A percentile compares a stretch with the other conserved stretches of the same genome.
phyloP scores from a whole-genome alignment of 179 eudicot species.

The Beta lomatogona region DNA sequence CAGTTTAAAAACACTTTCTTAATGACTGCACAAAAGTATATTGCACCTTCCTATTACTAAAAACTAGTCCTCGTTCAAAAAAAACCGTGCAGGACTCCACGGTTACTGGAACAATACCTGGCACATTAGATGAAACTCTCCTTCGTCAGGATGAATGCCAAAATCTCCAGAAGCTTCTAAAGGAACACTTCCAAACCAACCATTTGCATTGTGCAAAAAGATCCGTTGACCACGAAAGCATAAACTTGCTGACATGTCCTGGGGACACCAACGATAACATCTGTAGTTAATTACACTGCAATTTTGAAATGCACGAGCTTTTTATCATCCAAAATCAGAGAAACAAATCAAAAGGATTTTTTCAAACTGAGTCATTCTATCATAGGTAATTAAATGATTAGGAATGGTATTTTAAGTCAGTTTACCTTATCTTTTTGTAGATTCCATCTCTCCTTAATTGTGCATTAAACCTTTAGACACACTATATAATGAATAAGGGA shows the following conservation, averaged over 20 bases:
- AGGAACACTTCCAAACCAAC: constrained; percentile 93
- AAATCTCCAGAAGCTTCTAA: constrained; percentile 99
- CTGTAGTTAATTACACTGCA: background rate
- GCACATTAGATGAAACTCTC: constrained; percentile 98
- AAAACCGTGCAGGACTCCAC: constrained; percentile 18
- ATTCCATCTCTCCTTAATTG: background rate
- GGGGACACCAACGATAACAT: constrained; percentile 25
- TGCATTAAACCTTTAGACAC: background rate
- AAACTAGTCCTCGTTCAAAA: background rate
- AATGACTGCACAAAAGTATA: background rate
- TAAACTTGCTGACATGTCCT: constrained; percentile 80
- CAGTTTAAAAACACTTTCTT: background rate
- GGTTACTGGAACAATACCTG: constrained; percentile 57
- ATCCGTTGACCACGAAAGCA: constrained; percentile 94
- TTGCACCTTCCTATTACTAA: background rate
- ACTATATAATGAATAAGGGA: background rate
- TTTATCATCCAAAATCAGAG: background rate
- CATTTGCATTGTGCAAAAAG: constrained; percentile 92
- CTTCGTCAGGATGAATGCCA: constrained; percentile 96
- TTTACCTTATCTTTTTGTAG: background rate
- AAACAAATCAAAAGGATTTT: too few relatives aligned
- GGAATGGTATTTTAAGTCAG: background rate
- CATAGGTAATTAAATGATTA: background rate
- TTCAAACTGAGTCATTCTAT: background rate
- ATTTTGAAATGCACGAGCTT: background rate